Base-by-base conservation (phyloP, 2,329 filamentous ascomycete genomes). In the Ciborinia camelliae region DNA sequence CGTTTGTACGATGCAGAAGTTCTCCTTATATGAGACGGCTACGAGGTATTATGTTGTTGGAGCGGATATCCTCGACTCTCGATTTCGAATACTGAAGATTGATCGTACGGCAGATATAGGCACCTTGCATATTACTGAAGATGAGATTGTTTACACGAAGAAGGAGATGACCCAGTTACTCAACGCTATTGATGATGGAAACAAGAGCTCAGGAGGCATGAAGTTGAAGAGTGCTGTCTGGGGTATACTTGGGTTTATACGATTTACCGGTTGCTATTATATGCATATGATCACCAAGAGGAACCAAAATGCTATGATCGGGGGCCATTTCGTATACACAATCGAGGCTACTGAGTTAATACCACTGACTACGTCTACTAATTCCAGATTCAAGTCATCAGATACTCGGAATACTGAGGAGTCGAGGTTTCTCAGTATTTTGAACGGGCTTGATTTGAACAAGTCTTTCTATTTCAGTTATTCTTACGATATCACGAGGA, bases 401-500 rank as follows among this genome's bases (percentile, higher is more conserved):
- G 92, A 97, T 68, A 83, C 88, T 61, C 81, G 82, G 59, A 95
- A 96, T 72, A 85, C 91, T 0, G 94, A 98, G 75, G 95, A 99
- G 77, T 87, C 90, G 47, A 88, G 94, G 35, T 98, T 96, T 73
- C 82, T 98, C 41, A 84, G 86, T 32, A 98, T 97, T 61, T 81
- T 99, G 52, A 92, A 91, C 75, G 96, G 96, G 70, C 82, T 99
- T 39, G 95, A 99, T 75, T 79, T 99, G 66, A 92, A 90, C 0
- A 85, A 90, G 64, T 96, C 91, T 0, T 99, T 99, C 76, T 99
- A 99, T 77, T 99, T 97, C 80, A 97, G 94, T 79, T 97, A 97
- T 75, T 96, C 94, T 0, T 99, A 99, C 78, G 92, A 99, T 75
- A 90, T 98, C 70, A 99, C 95, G 0, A 86, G 88, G 62, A 96